Base-by-base conservation (phyloP, 2,329 filamentous ascomycete species). In the Cladosporium velox region DNA sequence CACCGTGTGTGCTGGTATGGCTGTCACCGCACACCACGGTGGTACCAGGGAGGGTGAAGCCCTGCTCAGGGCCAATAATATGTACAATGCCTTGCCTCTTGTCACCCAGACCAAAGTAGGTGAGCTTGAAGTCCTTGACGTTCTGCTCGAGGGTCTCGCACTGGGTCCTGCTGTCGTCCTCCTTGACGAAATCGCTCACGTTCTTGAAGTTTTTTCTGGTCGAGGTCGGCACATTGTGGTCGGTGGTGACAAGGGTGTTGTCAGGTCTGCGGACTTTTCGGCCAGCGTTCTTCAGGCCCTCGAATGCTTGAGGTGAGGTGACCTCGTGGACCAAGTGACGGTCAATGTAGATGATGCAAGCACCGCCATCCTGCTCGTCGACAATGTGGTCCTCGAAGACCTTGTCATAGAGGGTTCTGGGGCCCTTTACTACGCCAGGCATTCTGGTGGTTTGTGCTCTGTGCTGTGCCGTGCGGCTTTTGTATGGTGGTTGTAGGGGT, bases 21-120 rank as follows among this genome's bases (percentile, higher is more conserved):
- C 91, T 96, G 85, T 99, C 95, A 79, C 95, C 95, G 77, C 95
- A 98, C 71, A 98, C 95, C 44, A 98, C 91, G 3, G 95, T 99
- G 64, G 95, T 98, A 72, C 92, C 95, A 51, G 95, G 95, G 44
- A 98, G 90, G 65, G 95, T 99, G 84, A 99, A 99, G 72, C 95
- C 95, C 81, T 99, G 95, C 84, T 99, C 95, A 49, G 95, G 95
- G 41, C 95, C 95, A 74, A 99, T 98, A 75, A 99, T 92, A 82
- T 99, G 95, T 66, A 98, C 95, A 74, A 99, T 99, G 71, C 95
- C 95, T 82, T 99, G 95, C 71, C 95, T 90, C 86, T 95, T 96
- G 81, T 98, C 94, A 72, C 90, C 91, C 70, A 99, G 89, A 68
- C 95, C 95, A 77, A 99, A 99, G 82, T 97, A 98, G 78, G 93